Conservation (phyloP, 148 eudicot species). For the Arbutus unedo region DNA sequence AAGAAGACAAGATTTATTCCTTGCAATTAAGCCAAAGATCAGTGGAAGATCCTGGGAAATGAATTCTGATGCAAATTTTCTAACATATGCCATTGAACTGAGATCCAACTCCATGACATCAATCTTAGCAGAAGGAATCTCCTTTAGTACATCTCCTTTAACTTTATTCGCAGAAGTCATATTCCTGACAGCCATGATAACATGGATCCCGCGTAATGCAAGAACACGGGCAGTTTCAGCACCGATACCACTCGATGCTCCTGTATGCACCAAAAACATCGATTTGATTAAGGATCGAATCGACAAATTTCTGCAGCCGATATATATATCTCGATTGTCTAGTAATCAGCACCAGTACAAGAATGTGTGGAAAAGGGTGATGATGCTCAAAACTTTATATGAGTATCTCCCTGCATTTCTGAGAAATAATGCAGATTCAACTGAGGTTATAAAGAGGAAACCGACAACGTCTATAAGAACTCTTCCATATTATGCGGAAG, state of each 20-base stretch:
- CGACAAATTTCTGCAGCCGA: too few relatives aligned
- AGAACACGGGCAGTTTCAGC: constrained; percentile 61
- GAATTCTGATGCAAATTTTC: constrained; percentile 52
- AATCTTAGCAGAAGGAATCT: constrained; percentile 43
- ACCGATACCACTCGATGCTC: constrained; percentile 71
- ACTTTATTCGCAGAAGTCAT: constrained; percentile 46
- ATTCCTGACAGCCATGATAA: constrained; percentile 58
- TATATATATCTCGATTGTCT: too few relatives aligned
- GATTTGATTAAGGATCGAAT: too few relatives aligned
- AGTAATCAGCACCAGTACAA: too few relatives aligned
- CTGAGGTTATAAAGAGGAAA: too few relatives aligned
- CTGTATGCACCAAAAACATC: constrained; percentile 18
- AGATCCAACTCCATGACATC: constrained; percentile 66
- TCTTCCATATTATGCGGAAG: neutral
- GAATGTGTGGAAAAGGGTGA: too few relatives aligned
- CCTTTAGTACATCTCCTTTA: constrained; percentile 36
- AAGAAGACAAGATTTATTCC: neutral
- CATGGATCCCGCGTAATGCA: constrained; percentile 54
- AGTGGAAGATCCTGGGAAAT: constrained; percentile 47
- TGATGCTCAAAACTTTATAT: too few relatives aligned
- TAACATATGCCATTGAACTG: constrained; percentile 51
- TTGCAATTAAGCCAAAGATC: neutral
- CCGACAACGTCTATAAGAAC: too few relatives aligned
- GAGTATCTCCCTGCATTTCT: too few relatives aligned
- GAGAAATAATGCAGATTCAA: too few relatives aligned